A percentile compares a stretch with the other conserved stretches of the same genome.
phyloP scores from a whole-genome alignment of 2,329 filamentous ascomycete species.

The Venturia nashicola region DNA sequence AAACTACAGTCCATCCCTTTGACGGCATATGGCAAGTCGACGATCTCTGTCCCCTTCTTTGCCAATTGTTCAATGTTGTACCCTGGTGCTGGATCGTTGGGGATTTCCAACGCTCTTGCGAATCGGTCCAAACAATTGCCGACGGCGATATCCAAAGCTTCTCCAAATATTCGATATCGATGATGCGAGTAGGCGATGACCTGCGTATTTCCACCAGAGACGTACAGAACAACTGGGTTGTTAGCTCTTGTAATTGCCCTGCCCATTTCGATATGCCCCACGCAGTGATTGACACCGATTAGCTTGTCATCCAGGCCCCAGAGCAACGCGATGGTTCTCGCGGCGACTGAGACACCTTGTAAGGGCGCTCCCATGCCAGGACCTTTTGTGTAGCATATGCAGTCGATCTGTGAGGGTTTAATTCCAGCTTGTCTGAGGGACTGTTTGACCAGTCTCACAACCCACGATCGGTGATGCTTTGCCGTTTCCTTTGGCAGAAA shows the following conservation, averaged over 20 bases:
- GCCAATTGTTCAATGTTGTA: constrained; percentile 98
- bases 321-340: constrained; percentile 66
- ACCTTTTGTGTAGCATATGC: constrained; percentile 90
- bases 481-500: constrained; percentile 97
- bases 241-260: constrained; percentile 77
- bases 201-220: constrained; percentile 92
- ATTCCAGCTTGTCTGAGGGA: constrained; percentile 57
- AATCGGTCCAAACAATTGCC: constrained; percentile 97
- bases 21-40: constrained; percentile 89
- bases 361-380: constrained; percentile 95
- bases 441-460: constrained; percentile 66
- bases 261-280: constrained; percentile 98
- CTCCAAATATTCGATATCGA: constrained; percentile 93
- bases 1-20: constrained; percentile 99
- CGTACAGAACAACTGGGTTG: constrained; percentile 92
- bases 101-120: constrained; percentile 78
- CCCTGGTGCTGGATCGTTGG: constrained; percentile 90
- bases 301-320: constrained; percentile 57
- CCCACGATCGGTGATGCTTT: constrained; percentile 76
- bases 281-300: constrained; percentile 93
- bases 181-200: constrained; percentile 94
- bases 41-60: constrained; percentile 55
- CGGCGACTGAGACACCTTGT: constrained; percentile 73
- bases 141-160: constrained; percentile 93
- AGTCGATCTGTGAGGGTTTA: constrained; percentile 55